Percentiles rank a stretch among this genome's conserved stretches.
phyloP scores from a whole-genome alignment of 768 basidiomycete species.

The Boletus patriciae region DNA sequence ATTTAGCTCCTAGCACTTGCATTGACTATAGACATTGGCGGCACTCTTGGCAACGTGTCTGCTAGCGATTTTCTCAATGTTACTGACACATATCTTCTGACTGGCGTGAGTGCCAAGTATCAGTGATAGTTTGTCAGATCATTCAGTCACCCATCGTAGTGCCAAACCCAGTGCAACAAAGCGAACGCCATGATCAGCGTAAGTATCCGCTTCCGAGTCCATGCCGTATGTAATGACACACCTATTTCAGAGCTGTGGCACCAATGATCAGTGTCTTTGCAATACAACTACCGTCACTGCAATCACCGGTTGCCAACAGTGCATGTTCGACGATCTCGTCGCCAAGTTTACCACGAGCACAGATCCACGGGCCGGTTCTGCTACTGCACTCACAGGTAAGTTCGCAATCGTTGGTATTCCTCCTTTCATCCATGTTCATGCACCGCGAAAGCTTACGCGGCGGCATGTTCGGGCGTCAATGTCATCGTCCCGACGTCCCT shows the following conservation, averaged over 20 bases:
- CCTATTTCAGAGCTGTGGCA: constrained; percentile 41
- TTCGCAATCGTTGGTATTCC: background rate
- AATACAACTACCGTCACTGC: constrained; percentile 37
- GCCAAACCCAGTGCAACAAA: constrained; percentile 27
- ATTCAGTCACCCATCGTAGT: constrained; percentile 17
- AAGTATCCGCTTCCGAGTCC: background rate
- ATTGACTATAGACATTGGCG: constrained; percentile 50
- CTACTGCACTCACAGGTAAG: constrained; percentile 56
- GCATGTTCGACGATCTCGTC: constrained; percentile 61
- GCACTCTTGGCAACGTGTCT: constrained; percentile 35
- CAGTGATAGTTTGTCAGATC: background rate
- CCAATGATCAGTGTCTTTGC: constrained; percentile 57
- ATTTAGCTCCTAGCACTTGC: constrained; percentile 36
- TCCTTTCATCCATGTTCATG: constrained; percentile 7
- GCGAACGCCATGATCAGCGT: constrained; percentile 28
- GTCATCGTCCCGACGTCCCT: constrained; percentile 39
- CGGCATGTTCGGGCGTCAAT: constrained; percentile 45
- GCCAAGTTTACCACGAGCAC: constrained; percentile 45
- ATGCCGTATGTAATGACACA: background rate
- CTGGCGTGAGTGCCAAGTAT: constrained; percentile 25
- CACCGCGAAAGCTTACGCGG: constrained; percentile 49
- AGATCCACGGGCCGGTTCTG: constrained; percentile 60
- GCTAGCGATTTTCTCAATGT: constrained; percentile 48
- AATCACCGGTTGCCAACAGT: constrained; percentile 61
- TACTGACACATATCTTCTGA: constrained; percentile 29